Base-by-base conservation (phyloP, 2,329 filamentous ascomycete species). In the Pezicula radicicola region DNA sequence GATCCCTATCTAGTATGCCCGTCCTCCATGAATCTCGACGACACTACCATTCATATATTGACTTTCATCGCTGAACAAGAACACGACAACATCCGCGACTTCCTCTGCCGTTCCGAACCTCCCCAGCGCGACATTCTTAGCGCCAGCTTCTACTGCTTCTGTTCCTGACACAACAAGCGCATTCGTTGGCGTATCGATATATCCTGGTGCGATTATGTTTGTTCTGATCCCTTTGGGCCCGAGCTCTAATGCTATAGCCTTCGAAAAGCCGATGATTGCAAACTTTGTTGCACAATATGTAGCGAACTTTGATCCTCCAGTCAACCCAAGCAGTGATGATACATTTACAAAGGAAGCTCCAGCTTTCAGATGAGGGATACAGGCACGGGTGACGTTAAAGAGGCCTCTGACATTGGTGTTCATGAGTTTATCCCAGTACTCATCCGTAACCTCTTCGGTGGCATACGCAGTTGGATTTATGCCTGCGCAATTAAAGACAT, bases 41-140 rank as follows among this genome's bases (percentile, higher is more conserved):
- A 78, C 68, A 50, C 68, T 73, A 0, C 80, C 80, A 63, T 83
- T 83, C 47, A 77, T 68, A 63, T 81, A 83, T 12, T 70, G 70
- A 1, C 76, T 77, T 6, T 72, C 73, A 39, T 74, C 76, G 3
- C 74, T 72, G 9, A 78, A 72, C 49, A 82, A 64, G 54, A 78
- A 82, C 36, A 80, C 52, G 2, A 78, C 68, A 15, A 77, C 66
- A 13, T 74, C 77, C 0, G 72, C 72, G 30, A 81, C 68, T 55
- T 81, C 78, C 39, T 76, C 72, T 9, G 64, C 57, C 4, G 58
- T 60, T 0, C 75, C 73, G 59, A 70, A 64, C 16, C 74, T 51
- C 0, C 70, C 73, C 46, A 61, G 49, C 9, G 50, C 51, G 2
- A 59, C 50, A 8, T 36, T 47, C 7, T 42, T 49, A 18, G 19